Evolutionary conservation across 1,284 basidiomycete genomes (phyloP).

Genomic region (Ceratobasidium sp.): DNA sequence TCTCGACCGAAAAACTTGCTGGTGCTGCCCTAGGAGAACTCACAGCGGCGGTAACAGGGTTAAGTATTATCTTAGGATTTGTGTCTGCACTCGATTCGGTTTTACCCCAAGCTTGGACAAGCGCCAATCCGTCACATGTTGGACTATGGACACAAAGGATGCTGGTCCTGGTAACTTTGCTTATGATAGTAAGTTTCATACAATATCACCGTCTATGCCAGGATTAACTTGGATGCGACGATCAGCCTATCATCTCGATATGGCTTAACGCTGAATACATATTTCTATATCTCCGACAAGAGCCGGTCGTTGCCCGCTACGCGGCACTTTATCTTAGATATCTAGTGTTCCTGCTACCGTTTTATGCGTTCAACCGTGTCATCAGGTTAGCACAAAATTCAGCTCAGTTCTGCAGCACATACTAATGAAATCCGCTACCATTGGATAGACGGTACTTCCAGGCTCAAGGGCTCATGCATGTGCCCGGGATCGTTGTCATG

Average conservation of each 20-base stretch:
- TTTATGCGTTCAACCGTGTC: constrained; percentile 78
- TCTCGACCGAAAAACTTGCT: constrained; percentile 81
- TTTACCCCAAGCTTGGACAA: constrained; percentile 90
- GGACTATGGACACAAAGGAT: constrained; percentile 91
- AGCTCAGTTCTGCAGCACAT: no score
- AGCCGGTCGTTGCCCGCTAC: constrained; percentile 80
- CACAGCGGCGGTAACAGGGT: constrained; percentile 74
- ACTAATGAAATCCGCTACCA: no score
- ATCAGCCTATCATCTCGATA: constrained; percentile 66
- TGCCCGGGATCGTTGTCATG: constrained; percentile 86
- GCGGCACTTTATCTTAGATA: constrained; percentile 81
- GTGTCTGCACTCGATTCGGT: constrained; percentile 87
- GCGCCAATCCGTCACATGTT: constrained; percentile 78
- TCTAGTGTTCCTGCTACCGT: constrained; percentile 83
- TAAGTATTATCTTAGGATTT: constrained; percentile 84
- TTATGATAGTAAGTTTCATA: constrained; percentile 60
- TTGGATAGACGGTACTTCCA: constrained; percentile 21
- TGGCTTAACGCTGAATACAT: constrained; percentile 87
- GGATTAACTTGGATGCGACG: neutral
- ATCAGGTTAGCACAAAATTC: constrained; percentile 78
- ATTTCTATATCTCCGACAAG: constrained; percentile 81
- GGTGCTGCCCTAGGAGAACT: constrained; percentile 83
- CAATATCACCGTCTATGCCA: neutral
- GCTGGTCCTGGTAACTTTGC: constrained; percentile 70
- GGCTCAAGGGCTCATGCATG: constrained; percentile 73